These are phyloP conservation scores for Colletotrichum filicis DNA, from an alignment of 2,329 filamentous ascomycete species.

Conservation along the genomic window DNA sequence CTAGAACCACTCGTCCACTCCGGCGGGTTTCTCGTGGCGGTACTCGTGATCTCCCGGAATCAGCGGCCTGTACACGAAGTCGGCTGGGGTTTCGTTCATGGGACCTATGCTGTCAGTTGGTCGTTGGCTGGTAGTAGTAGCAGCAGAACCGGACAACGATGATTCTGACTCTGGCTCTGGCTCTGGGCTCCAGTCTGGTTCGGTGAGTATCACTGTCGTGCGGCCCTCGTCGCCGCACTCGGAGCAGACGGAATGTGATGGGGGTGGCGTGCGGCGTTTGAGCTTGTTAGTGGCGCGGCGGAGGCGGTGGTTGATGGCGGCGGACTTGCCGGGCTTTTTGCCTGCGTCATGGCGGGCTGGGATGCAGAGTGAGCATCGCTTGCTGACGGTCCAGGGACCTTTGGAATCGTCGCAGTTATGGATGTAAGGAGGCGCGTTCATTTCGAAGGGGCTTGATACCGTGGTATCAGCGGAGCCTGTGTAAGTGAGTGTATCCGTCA, in stretches of 20 bases:
- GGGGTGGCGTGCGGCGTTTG: background rate
- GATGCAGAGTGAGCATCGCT: background rate
- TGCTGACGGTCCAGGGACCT: background rate
- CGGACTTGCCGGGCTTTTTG: background rate
- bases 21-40: too few relatives aligned
- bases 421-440: background rate
- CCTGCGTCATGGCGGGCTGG: background rate
- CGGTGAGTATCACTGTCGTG: background rate
- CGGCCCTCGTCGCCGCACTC: slow-evolving; percentile 3
- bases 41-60: too few relatives aligned
- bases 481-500: too few relatives aligned
- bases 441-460: background rate
- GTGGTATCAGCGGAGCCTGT: background rate
- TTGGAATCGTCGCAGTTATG: background rate
- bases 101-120: background rate
- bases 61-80: background rate
- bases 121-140: background rate
- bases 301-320: background rate
- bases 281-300: background rate
- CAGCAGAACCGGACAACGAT: background rate
- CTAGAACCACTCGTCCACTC: background rate
- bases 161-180: background rate
- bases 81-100: background rate
- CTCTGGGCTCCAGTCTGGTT: background rate
- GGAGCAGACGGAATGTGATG: background rate